These are phyloP conservation scores for Coix lacrymajobi DNA, from an alignment of 176 grass and related monocot species.

Conservation along the genomic window DNA sequence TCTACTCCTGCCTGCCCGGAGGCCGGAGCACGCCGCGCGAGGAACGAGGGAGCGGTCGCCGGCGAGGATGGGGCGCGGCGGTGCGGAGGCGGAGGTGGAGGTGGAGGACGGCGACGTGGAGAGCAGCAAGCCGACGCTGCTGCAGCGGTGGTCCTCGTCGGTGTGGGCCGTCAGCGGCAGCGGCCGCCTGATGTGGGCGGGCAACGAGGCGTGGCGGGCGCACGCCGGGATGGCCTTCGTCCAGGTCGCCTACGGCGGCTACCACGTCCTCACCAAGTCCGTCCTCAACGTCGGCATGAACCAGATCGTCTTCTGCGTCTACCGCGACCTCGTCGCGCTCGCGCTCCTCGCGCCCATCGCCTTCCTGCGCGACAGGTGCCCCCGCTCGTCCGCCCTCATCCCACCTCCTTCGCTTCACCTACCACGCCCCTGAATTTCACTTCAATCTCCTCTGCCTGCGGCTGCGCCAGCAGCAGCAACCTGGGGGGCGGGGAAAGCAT, in stretches of 20 bases:
- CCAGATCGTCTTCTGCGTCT: slow-evolving; percentile 94
- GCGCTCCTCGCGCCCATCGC: slow-evolving; percentile 65
- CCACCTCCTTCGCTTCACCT: too few relatives aligned
- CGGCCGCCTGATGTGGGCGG: slow-evolving; percentile 38
- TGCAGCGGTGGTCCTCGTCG: slow-evolving; percentile 70
- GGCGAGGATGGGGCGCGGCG: background rate
- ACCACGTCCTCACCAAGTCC: slow-evolving; percentile 99
- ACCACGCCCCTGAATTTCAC: background rate
- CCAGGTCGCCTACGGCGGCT: slow-evolving; percentile 78
- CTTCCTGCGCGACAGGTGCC: slow-evolving; percentile 58
- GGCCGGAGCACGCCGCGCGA: too few relatives aligned
- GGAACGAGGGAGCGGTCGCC: background rate
- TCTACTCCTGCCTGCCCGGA: background rate
- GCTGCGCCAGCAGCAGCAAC: background rate
- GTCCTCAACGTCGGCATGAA: slow-evolving; percentile 98
- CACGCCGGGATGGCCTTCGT: slow-evolving; percentile 81
- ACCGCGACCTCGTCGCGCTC: slow-evolving; percentile 86
- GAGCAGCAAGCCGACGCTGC: slow-evolving; percentile 34
- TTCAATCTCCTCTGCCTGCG: background rate
- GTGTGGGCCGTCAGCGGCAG: slow-evolving; percentile 34
- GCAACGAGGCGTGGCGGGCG: slow-evolving; percentile 62
- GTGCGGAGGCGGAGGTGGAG: background rate
- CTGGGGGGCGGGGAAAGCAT: background rate
- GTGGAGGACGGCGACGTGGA: background rate
- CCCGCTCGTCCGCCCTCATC: background rate